Percentiles rank a stretch among this genome's conserved stretches.
These are phyloP conservation scores for Yamadazyma triangularis DNA, from an alignment of 1,139 yeast genomes.

Conservation along the genomic window DNA sequence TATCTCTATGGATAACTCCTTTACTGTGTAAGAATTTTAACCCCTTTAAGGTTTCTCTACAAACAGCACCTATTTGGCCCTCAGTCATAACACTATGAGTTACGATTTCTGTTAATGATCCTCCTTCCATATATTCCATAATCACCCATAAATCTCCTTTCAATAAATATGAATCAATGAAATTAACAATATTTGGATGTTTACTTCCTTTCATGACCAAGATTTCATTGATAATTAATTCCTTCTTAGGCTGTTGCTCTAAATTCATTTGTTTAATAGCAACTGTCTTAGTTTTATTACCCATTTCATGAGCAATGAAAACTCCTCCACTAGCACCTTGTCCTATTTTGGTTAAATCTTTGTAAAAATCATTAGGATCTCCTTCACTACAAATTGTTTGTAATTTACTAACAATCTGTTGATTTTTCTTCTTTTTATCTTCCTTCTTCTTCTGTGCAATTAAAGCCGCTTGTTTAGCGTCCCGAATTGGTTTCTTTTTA, in stretches of 20 bases:
- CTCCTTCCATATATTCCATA: constrained; percentile 99
- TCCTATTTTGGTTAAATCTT: constrained; percentile 76
- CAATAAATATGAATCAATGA: constrained; percentile 75
- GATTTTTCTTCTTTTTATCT: constrained; percentile 64
- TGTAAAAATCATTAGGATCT: constrained; percentile 76
- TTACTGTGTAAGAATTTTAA: constrained; percentile 83
- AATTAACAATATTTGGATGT: constrained; percentile 90
- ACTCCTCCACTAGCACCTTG: constrained; percentile 99
- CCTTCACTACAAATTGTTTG: constrained; percentile 78
- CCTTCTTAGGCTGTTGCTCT: constrained; percentile 92
- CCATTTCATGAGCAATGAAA: constrained; percentile 73
- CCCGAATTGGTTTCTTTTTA: constrained; percentile 39
- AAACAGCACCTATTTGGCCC: constrained; percentile 96
- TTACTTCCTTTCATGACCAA: constrained; percentile 89
- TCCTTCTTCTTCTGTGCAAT: constrained; percentile 69
- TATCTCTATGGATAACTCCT: constrained; percentile 95
- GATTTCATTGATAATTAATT: constrained; percentile 87
- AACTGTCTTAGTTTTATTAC: constrained; percentile 57
- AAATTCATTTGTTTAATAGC: constrained; percentile 96
- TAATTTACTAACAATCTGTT: constrained; percentile 65
- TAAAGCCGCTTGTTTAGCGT: constrained; percentile 53
- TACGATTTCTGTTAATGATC: constrained; percentile 91
- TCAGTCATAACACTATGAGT: constrained; percentile 95
- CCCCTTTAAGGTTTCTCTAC: constrained; percentile 86
- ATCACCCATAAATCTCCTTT: constrained; percentile 87